phyloP scores from a whole-genome alignment of 371 early-diverging fungal genomes.

The Blyttiomyces sp. region DNA sequence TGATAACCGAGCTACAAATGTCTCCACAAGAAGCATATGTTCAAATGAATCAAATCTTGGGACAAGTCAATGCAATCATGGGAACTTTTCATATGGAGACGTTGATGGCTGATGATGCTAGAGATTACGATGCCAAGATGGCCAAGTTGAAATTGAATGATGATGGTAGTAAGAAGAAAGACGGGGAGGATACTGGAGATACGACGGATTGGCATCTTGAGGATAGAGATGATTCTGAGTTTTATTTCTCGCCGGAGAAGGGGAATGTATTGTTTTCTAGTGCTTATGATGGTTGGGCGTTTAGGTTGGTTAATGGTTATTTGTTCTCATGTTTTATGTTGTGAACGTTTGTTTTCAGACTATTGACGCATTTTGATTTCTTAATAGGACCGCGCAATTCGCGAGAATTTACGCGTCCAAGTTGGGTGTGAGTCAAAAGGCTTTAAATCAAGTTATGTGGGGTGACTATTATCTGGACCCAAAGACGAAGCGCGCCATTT shows the following conservation, averaged over 20 bases:
- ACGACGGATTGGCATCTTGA: constrained; percentile 75
- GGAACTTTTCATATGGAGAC: constrained; percentile 90
- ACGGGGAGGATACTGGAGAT: neutral
- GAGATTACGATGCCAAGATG: constrained; percentile 63
- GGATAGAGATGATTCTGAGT: constrained; percentile 84
- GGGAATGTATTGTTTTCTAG: constrained; percentile 96
- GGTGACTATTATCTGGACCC: constrained; percentile 95
- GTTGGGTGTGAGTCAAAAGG: constrained; percentile 76
- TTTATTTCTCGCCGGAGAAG: constrained; percentile 90
- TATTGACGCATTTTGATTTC: neutral
- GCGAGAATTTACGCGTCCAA: constrained; percentile 86
- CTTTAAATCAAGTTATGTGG: constrained; percentile 82
- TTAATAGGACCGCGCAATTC: constrained; percentile 78
- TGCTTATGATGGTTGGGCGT: constrained; percentile 98
- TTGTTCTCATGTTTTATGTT: neutral
- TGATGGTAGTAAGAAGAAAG: too few species aligned
- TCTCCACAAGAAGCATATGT: constrained; percentile 88
- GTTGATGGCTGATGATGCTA: constrained; percentile 81
- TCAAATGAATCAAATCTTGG: constrained; percentile 87
- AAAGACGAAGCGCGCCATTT: constrained; percentile 85
- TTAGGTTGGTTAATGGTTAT: constrained; percentile 52
- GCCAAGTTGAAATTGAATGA: constrained; percentile 33
- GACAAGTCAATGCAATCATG: constrained; percentile 94
- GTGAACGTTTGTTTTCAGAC: too few species aligned
- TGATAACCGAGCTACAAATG: constrained; percentile 89